Conservation (phyloP, 78 protist genomes). For the Parvularia atlantis region DNA sequence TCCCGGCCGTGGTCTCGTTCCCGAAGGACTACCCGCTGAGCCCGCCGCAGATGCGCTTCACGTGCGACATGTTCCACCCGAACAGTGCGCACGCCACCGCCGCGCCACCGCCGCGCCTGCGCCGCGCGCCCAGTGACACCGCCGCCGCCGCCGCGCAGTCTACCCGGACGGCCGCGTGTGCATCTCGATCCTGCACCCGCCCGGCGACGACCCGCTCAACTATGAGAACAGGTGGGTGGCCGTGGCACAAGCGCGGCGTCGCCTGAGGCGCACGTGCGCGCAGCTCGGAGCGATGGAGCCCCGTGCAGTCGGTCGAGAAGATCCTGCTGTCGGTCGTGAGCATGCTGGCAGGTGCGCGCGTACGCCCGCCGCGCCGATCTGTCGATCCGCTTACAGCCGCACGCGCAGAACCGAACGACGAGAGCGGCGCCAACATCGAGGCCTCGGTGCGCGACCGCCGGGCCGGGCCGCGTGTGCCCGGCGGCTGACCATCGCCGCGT, state of each 20-base stretch:
- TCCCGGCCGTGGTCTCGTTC: constrained; percentile 58
- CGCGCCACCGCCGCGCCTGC: no score
- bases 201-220: constrained; percentile 76
- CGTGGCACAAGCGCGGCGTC: no score
- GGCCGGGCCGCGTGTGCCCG: no score
- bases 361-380: not conserved
- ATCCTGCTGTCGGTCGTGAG: constrained; percentile 74
- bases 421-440: constrained; percentile 85
- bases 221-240: constrained; percentile 19
- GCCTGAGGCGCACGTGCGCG: not conserved
- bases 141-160: constrained; percentile 17
- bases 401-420: constrained; percentile 47
- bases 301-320: constrained; percentile 76
- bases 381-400: not conserved
- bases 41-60: constrained; percentile 83
- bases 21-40: constrained; percentile 71
- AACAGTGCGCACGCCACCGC: constrained; percentile 25
- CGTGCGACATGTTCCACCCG: constrained; percentile 60
- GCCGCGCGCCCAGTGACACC: no score
- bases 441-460: constrained; percentile 55
- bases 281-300: constrained; percentile 76
- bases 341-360: constrained; percentile 52
- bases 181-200: constrained; percentile 84
- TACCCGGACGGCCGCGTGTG: constrained; percentile 82
- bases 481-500: no score